Conservation (phyloP, 2,329 filamentous ascomycete genomes). For the Alternaria gansuensis region DNA sequence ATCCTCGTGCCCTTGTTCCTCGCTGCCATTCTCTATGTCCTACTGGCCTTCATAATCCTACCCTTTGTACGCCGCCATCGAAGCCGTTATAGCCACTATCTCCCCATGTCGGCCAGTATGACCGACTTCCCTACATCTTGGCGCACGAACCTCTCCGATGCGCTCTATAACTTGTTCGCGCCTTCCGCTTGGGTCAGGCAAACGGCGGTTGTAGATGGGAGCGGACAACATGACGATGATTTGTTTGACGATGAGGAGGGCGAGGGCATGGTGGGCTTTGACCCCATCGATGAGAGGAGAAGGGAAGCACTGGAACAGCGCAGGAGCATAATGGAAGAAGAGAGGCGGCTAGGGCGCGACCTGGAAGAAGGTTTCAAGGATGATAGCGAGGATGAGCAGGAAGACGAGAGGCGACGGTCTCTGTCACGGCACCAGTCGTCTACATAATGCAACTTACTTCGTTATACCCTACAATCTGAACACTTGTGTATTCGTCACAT, state of each 20-base stretch:
- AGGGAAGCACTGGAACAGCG: conserved; percentile 53
- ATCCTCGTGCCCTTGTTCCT: conserved; percentile 58
- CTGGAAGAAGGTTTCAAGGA: conserved; percentile 79
- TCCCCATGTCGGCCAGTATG: conserved; percentile 51
- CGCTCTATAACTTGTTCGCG: conserved; percentile 47
- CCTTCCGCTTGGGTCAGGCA: conserved; percentile 42
- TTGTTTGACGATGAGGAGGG: conserved; percentile 58
- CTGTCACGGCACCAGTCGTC: conserved; percentile 28
- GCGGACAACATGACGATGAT: conserved; percentile 49
- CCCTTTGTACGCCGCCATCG: conserved; percentile 57
- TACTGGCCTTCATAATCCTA: conserved; percentile 54
- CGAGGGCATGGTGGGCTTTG: conserved; percentile 59
- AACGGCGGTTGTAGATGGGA: conserved; percentile 44
- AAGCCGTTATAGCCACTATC: conserved; percentile 56
- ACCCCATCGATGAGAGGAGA: conserved; percentile 48
- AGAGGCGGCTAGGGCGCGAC: conserved; percentile 77
- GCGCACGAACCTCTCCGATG: conserved; percentile 50
- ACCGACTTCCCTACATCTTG: conserved; percentile 32
- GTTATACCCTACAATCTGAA: background rate
- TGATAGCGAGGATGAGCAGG: conserved; percentile 71
- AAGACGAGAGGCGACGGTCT: conserved; percentile 36
- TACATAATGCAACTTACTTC: background rate
- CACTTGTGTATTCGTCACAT: conserved; percentile 1
- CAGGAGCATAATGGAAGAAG: conserved; percentile 58
- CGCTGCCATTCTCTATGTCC: conserved; percentile 55